These are phyloP conservation scores for Lignosus rhinocerotis DNA, from an alignment of 1,284 basidiomycete genomes.

Conservation along the genomic window DNA sequence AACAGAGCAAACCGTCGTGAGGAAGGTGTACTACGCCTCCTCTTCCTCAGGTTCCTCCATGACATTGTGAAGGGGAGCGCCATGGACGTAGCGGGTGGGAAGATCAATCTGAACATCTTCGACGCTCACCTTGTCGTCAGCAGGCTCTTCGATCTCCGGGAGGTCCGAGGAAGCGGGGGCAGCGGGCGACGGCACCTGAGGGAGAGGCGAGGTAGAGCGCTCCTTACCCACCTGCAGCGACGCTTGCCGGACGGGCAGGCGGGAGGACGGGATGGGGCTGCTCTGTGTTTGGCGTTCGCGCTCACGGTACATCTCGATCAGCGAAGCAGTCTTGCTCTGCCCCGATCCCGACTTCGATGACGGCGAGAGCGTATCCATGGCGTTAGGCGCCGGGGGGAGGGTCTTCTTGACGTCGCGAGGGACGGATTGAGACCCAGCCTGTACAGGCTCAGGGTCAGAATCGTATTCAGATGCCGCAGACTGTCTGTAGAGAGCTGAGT, in stretches of 20 bases:
- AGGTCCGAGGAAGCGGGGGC: conserved; percentile 18
- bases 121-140: conserved; percentile 27
- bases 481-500: conserved; percentile 6
- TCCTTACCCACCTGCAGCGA: conserved; percentile 21
- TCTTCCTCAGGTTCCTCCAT: conserved; percentile 76
- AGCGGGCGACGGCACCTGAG: conserved; percentile 18
- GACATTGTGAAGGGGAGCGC: conserved; percentile 85
- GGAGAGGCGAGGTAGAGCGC: conserved; percentile 16
- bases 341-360: conserved; percentile 18
- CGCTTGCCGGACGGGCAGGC: conserved; percentile 36
- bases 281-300: conserved; percentile 43
- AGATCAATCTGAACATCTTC: conserved; percentile 30
- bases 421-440: conserved; percentile 11
- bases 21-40: conserved; percentile 22
- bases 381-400: background rate
- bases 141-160: conserved; percentile 27
- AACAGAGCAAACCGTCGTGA: conserved; percentile 17
- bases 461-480: conserved; percentile 23
- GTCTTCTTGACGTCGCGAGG: conserved; percentile 17
- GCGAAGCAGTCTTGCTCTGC: conserved; percentile 63
- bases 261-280: conserved; percentile 35
- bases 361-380: conserved; percentile 7
- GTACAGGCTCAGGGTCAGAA: conserved; percentile 17
- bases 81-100: conserved; percentile 80
- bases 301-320: conserved; percentile 83